These are phyloP conservation scores for Metahyphopichia silvanorum DNA, from an alignment of 805 yeast species.

Conservation along the genomic window DNA sequence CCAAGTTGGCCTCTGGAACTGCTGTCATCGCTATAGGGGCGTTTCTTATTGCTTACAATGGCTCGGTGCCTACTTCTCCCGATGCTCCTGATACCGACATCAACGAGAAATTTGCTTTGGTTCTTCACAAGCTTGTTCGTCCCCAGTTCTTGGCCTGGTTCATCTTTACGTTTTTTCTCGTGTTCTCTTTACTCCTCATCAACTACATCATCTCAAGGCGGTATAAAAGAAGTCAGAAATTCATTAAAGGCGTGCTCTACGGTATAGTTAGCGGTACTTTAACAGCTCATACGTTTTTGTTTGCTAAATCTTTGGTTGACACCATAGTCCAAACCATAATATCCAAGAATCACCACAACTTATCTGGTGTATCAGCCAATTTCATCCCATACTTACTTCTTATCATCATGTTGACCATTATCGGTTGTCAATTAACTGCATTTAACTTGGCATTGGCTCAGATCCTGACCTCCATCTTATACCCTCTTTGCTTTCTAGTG, in stretches of 20 bases:
- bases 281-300: slow-evolving; percentile 79
- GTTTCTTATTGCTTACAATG: slow-evolving; percentile 69
- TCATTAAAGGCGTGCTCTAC: slow-evolving; percentile 55
- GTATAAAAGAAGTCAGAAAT: slow-evolving; percentile 10
- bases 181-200: slow-evolving; percentile 19
- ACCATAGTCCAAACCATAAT: slow-evolving; percentile 48
- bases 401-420: slow-evolving; percentile 53
- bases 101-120: slow-evolving; percentile 31
- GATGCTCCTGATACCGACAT: slow-evolving; percentile 13
- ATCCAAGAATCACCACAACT: slow-evolving; percentile 19
- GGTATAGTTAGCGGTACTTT: slow-evolving; percentile 73
- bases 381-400: slow-evolving; percentile 44
- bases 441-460: slow-evolving; percentile 70
- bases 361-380: slow-evolving; percentile 11
- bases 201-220: slow-evolving; percentile 17
- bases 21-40: slow-evolving; percentile 71
- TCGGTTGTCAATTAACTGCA: slow-evolving; percentile 67
- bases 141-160: slow-evolving; percentile 60
- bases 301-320: slow-evolving; percentile 84
- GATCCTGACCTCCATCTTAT: slow-evolving; percentile 72
- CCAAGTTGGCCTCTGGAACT: slow-evolving; percentile 60
- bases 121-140: slow-evolving; percentile 36
- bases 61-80: slow-evolving; percentile 28
- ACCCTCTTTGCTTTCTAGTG: slow-evolving; percentile 82
- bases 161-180: slow-evolving; percentile 27